phyloP scores from a whole-genome alignment of 441 rosid species.

The Mallotus repandus region DNA sequence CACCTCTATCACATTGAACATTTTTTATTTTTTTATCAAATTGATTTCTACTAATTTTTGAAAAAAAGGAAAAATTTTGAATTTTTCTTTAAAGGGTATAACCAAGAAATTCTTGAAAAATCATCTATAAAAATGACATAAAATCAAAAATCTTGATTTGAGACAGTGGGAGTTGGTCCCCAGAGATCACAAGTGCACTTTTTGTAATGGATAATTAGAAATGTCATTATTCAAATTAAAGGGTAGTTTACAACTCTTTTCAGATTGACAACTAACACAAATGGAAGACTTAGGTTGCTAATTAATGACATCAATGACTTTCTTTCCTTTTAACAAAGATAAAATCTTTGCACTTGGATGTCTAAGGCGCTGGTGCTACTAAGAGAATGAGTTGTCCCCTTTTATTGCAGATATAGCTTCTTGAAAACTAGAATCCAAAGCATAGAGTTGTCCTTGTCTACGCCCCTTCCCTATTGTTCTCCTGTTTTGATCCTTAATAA shows the following conservation, averaged over 20 bases:
- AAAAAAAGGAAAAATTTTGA: no score
- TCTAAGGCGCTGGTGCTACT: not conserved
- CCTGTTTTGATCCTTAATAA: not conserved
- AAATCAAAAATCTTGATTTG: no score
- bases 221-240: not conserved
- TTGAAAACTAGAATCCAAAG: no score
- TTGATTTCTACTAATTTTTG: no score
- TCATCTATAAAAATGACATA: no score
- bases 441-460: not conserved
- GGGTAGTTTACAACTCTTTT: not conserved
- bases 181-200: not conserved
- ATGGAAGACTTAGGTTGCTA: not conserved
- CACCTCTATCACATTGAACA: no score
- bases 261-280: not conserved
- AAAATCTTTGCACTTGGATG: not conserved
- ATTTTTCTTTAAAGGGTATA: no score
- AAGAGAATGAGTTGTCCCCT: not conserved
- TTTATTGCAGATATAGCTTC: no score
- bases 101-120: no score
- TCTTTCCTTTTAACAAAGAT: not conserved
- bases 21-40: no score
- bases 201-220: not conserved
- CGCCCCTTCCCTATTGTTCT: not conserved
- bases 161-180: no score
- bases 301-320: not conserved